Conservation (phyloP, 2,329 filamentous ascomycete genomes). For the Kalaharituber pfeilii region DNA sequence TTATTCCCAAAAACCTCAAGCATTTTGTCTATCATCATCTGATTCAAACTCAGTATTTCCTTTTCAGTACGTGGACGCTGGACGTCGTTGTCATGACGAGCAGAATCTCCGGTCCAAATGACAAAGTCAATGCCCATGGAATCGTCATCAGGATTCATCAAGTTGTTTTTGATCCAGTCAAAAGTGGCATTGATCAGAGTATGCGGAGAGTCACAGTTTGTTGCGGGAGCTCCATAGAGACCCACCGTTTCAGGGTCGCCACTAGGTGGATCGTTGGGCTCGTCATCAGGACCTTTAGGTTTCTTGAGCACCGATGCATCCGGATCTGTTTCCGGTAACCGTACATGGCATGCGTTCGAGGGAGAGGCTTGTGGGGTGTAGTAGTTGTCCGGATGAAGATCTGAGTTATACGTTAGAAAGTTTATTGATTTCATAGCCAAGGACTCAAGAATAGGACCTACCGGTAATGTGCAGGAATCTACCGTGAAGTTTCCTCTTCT, state of each 20-base stretch:
- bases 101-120: slow-evolving; percentile 82
- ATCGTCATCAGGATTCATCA: slow-evolving; percentile 32
- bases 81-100: slow-evolving; percentile 77
- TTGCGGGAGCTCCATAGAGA: slow-evolving; percentile 65
- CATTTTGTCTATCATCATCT: slow-evolving; percentile 58
- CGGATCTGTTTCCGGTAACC: background rate
- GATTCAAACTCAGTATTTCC: slow-evolving; percentile 65
- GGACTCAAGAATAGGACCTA: slow-evolving; percentile 30
- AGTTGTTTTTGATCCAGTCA: slow-evolving; percentile 63
- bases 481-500: slow-evolving; percentile 39
- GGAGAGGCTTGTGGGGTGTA: slow-evolving; percentile 67
- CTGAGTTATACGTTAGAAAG: slow-evolving; percentile 32
- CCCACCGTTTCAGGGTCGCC: slow-evolving; percentile 38
- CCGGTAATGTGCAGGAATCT: slow-evolving; percentile 80
- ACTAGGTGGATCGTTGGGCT: slow-evolving; percentile 35
- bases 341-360: slow-evolving; percentile 52
- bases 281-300: slow-evolving; percentile 34
- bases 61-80: slow-evolving; percentile 53
- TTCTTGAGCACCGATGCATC: background rate
- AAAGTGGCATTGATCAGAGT: slow-evolving; percentile 75
- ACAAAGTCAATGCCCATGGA: slow-evolving; percentile 57
- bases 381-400: slow-evolving; percentile 79
- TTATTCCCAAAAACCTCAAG: slow-evolving; percentile 48
- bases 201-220: slow-evolving; percentile 72
- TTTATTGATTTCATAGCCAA: no score